phyloP scores from a whole-genome alignment of 2,329 filamentous ascomycete genomes.

The Chrysoporthe cubensis region DNA sequence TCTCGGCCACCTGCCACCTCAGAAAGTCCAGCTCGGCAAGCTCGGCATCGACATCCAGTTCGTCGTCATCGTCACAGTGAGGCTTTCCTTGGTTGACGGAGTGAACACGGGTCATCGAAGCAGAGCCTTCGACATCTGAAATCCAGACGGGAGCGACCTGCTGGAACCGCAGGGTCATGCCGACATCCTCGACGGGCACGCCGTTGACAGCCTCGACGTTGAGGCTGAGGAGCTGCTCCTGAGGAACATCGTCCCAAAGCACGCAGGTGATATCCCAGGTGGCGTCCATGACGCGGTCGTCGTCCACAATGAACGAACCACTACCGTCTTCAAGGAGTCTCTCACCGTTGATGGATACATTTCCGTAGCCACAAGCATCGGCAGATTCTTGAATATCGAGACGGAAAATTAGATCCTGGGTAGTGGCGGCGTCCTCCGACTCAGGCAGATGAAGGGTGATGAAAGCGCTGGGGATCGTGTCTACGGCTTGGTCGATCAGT shows the following conservation, averaged over 20 bases:
- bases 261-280: constrained; percentile 54
- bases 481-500: constrained; percentile 20
- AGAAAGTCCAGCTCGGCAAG: constrained; percentile 51
- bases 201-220: constrained; percentile 48
- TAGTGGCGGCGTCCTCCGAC: constrained; percentile 4
- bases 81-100: constrained; percentile 30
- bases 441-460: constrained; percentile 34
- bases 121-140: constrained; percentile 46
- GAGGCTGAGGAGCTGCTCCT: constrained; percentile 51
- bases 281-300: constrained; percentile 45
- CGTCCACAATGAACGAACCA: constrained; percentile 45
- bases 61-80: constrained; percentile 30
- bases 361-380: constrained; percentile 50
- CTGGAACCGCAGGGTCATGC: constrained; percentile 50
- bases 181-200: constrained; percentile 41
- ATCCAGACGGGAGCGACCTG: constrained; percentile 50
- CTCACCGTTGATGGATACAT: constrained; percentile 52
- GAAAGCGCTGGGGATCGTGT: constrained; percentile 33
- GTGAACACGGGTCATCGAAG: constrained; percentile 37
- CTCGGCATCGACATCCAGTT: constrained; percentile 45
- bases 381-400: constrained; percentile 51
- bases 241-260: constrained; percentile 42
- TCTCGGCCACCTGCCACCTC: constrained; percentile 44
- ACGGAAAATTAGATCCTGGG: constrained; percentile 37
- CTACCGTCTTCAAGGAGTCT: constrained; percentile 47